Percentiles rank a stretch among this genome's conserved stretches.
Conservation (phyloP, 2,329 filamentous ascomycete species). For the Venturia nashicola region DNA sequence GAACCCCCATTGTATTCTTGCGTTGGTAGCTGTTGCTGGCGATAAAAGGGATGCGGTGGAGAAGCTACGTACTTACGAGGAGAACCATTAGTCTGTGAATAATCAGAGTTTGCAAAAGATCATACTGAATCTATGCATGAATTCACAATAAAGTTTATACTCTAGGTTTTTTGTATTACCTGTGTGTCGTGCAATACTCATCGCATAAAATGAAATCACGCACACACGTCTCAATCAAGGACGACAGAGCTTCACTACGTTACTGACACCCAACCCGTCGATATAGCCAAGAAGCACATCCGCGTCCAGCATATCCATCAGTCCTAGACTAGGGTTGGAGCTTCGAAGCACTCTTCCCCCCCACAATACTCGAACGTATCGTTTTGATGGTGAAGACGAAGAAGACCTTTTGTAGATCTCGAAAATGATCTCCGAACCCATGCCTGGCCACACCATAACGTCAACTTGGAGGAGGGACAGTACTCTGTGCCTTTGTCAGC, state of each 20-base stretch:
- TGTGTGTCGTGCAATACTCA: too few species aligned
- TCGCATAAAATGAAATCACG: too few species aligned
- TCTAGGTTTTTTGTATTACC: too few species aligned
- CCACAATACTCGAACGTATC: conserved; percentile 54
- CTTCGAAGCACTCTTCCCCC: conserved; percentile 54
- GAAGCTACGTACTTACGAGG: too few species aligned
- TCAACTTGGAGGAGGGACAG: conserved; percentile 61
- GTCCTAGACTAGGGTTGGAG: conserved; percentile 54
- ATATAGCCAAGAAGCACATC: conserved; percentile 56
- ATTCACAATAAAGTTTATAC: too few species aligned
- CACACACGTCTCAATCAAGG: not conserved
- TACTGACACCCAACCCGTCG: conserved; percentile 54
- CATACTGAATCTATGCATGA: too few species aligned
- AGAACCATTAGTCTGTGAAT: too few species aligned
- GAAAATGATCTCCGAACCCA: conserved; percentile 69
- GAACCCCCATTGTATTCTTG: too few species aligned
- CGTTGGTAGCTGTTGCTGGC: too few species aligned
- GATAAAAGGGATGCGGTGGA: too few species aligned
- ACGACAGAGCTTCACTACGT: not conserved
- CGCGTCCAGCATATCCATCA: conserved; percentile 58
- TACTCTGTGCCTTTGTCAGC: conserved; percentile 21
- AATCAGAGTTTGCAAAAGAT: too few species aligned
- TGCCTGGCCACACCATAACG: conserved; percentile 72
- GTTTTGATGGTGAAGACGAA: conserved; percentile 11
- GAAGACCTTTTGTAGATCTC: conserved; percentile 39